phyloP scores from a whole-genome alignment of 2,329 filamentous ascomycete genomes.

The Lachnellula hyalina region DNA sequence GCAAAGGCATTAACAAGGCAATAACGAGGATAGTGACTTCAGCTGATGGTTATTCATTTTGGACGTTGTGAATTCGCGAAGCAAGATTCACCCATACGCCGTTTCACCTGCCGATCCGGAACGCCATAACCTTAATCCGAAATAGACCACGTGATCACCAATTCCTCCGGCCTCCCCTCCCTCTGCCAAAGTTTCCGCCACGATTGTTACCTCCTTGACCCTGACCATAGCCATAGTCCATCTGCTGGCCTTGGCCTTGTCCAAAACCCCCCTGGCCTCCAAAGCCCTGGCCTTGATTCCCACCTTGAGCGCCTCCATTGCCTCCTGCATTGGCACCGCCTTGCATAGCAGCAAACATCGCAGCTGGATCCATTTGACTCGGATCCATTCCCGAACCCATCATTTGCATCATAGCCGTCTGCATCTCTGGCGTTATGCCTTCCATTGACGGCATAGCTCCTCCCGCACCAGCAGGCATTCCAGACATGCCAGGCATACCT shows the following conservation, averaged over 20 bases:
- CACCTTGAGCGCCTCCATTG: constrained; percentile 45
- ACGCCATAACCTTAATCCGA: constrained; percentile 10
- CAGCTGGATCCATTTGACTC: constrained; percentile 59
- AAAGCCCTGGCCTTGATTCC: constrained; percentile 41
- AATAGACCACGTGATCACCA: constrained; percentile 10
- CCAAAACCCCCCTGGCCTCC: constrained; percentile 46
- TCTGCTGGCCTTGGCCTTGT: constrained; percentile 29
- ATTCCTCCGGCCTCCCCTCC: constrained; percentile 27
- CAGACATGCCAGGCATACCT: constrained; percentile 41
- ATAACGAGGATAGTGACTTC: no score
- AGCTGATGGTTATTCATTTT: no score
- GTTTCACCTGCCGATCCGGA: neutral
- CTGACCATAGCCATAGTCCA: constrained; percentile 30
- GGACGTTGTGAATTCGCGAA: no score
- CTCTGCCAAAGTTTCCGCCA: constrained; percentile 30
- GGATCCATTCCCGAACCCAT: constrained; percentile 61
- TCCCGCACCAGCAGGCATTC: constrained; percentile 31
- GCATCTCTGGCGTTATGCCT: constrained; percentile 60
- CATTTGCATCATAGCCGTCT: constrained; percentile 67
- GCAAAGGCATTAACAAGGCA: no score
- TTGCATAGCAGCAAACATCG: constrained; percentile 57
- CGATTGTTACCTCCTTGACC: constrained; percentile 6
- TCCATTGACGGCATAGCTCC: constrained; percentile 51
- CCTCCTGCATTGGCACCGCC: constrained; percentile 36
- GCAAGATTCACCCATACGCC: no score